phyloP scores from a whole-genome alignment of 768 basidiomycete species.

The Lepiota brunneoincarnata region DNA sequence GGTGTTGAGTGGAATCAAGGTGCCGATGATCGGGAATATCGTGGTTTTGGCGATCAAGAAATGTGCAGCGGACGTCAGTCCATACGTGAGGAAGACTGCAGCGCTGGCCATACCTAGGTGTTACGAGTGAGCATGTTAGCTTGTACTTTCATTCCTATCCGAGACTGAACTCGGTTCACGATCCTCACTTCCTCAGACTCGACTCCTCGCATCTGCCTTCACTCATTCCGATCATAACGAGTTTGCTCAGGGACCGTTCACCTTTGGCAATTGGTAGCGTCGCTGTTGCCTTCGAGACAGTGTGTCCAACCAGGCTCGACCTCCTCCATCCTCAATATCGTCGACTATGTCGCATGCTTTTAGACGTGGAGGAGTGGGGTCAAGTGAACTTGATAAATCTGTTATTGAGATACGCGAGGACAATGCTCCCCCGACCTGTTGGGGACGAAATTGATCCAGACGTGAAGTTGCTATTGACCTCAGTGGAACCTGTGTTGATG shows the following conservation, averaged over 20 bases:
- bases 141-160: neutral
- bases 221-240: conserved; percentile 65
- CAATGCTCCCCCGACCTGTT: conserved; percentile 72
- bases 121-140: conserved; percentile 47
- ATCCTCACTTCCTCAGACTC: conserved; percentile 44
- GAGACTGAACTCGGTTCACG: neutral
- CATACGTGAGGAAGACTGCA: conserved; percentile 92
- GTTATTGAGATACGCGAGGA: conserved; percentile 77
- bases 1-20: conserved; percentile 88
- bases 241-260: conserved; percentile 68
- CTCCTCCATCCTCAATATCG: conserved; percentile 88
- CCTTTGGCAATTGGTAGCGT: conserved; percentile 88
- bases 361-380: conserved; percentile 97
- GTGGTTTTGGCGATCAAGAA: conserved; percentile 90
- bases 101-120: conserved; percentile 88
- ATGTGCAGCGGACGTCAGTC: conserved; percentile 87
- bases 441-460: conserved; percentile 74
- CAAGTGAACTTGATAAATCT: conserved; percentile 80
- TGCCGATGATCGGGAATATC: conserved; percentile 83
- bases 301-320: conserved; percentile 87
- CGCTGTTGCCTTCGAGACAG: conserved; percentile 76
- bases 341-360: conserved; percentile 75
- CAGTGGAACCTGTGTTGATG: conserved; percentile 75
- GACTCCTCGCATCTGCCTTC: conserved; percentile 70
- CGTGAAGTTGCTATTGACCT: conserved; percentile 68